Base-by-base conservation (phyloP, 2,329 filamentous ascomycete genomes). In the Penicillium brevicompactum region DNA sequence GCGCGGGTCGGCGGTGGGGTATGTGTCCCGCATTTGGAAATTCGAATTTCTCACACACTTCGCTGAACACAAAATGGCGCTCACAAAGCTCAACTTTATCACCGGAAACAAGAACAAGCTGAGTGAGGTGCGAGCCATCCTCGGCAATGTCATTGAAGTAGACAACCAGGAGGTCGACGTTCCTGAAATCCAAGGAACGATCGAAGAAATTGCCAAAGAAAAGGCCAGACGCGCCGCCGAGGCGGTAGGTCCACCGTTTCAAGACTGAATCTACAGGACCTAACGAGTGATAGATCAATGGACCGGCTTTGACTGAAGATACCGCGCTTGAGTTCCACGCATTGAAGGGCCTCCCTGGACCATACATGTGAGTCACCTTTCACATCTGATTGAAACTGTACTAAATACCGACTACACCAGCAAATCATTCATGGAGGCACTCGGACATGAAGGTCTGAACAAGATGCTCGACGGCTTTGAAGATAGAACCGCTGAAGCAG, bases 41-140 rank as follows among this genome's bases (percentile, higher is more conserved):
- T 10, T 41, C n/a, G 38, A 41, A 41, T 16, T 41, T 41, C 37
- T 49, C 22, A 40, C 31, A 55, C 43, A 49, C 38, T 32, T 14
- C 31, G 27, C 24, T 40, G 49, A 32, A 38, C 52, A 41, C 46
- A 82, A 82, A 78, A 72, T 77, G 46, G 73, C 77, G 42, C 78
- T 80, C 62, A 76, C 80, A 60, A 70, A 69, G 16, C 79, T 99
- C 62, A 92, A 95, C 76, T 99, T 99, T 80, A 96, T 99, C 71
- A 97, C 93, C 2, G 90, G 93, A 75, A 99, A 99, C 77, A 86
- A 88, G 69, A 95, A 96, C 80, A 99, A 99, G 79, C 83, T 99
- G 53, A 79, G 82, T 54, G 94, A 99, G 79, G 92, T 96, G 63
- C 87, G 90, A 74, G 88, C 89, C 16, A 97, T 99, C 65, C 83